These are phyloP conservation scores for Entomortierella parvispora DNA, from an alignment of 192 early-diverging fungal species.

Conservation along the genomic window DNA sequence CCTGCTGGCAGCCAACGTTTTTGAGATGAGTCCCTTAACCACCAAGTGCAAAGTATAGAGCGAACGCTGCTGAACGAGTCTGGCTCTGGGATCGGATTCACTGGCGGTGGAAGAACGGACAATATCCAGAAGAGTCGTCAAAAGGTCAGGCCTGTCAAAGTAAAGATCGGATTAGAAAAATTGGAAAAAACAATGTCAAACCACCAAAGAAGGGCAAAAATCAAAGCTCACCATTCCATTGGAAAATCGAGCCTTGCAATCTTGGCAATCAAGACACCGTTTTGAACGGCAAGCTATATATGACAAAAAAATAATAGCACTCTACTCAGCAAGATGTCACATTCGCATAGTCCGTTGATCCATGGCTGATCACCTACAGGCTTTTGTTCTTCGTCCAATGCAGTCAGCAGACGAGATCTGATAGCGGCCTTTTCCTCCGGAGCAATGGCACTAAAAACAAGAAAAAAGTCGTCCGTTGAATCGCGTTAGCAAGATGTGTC, in stretches of 20 bases:
- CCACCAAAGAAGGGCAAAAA: neutral
- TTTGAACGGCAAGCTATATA: constrained; percentile 73
- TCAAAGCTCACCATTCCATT: constrained; percentile 74
- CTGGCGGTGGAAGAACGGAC: constrained; percentile 62
- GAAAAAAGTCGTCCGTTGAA: too few species aligned
- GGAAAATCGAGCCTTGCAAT: constrained; percentile 92
- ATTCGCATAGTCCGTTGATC: neutral
- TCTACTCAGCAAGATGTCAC: neutral
- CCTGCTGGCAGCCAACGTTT: constrained; percentile 70
- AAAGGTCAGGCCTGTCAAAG: constrained; percentile 66
- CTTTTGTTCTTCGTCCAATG: constrained; percentile 76
- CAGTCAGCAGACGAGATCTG: constrained; percentile 66
- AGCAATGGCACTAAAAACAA: constrained; percentile 63
- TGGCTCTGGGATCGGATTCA: constrained; percentile 38
- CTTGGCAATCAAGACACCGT: constrained; percentile 80
- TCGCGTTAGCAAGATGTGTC: neutral
- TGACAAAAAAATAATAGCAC: neutral
- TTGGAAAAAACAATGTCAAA: neutral
- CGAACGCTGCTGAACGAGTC: constrained; percentile 72
- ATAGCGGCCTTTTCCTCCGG: constrained; percentile 79
- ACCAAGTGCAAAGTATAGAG: constrained; percentile 80
- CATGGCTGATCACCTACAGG: constrained; percentile 53
- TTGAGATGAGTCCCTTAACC: constrained; percentile 78
- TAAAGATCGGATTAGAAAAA: neutral
- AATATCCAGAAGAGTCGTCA: constrained; percentile 63